Evolutionary conservation across 2,329 filamentous ascomycete genomes (phyloP), one percentile per base, ranked within the genome.

Genomic region (Hypocreales sp.): DNA sequence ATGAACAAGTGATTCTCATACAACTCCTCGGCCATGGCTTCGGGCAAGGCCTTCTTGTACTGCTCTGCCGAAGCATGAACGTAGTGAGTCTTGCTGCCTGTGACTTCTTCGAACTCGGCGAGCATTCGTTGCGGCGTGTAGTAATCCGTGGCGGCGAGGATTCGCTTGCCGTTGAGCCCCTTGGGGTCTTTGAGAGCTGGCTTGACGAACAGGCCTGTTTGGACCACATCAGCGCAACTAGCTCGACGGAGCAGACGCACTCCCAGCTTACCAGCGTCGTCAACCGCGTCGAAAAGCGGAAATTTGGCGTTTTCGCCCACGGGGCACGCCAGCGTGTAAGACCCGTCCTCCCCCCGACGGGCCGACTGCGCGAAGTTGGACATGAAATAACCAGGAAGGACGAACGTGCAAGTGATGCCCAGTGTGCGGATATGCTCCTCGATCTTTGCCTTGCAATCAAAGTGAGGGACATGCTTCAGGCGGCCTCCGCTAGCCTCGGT

Each of bases 371-470:
- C 33, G 10, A 53, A 29, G 33, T 70, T 71, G 32, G 61, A 56
- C 60, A 72, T 70, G 39, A 69, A 75, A 18, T 50, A 52, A 0
- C 56, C 69, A 0, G 64, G 59, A 3, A 58, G 46, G 31, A 64
- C 59, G 40, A 71, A 72, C 0, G 66, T 59, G 8, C 52, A 55
- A 1, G 58, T 56, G 3, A 74, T 45, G 0, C 55, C 56, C 3
- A 61, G 46, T 0, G 38, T 30, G 8, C 64, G 60, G 30, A 74
- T 68, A 35, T 74, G 71, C n/a, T 53, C 33, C 35, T 72, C 67
- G 9, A 67, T 57, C 18, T 61, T 46, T 16, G 65, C 62, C 41
- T 75, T 75, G 32, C 48, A 50, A 37, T 74, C 69, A 32, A 75
- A 75, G 31, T 65, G 60, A 25, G 47, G 33, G 6, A 64, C 56